Base-by-base conservation (phyloP, 352 stramenopile genomes). In the Pythium myriotylum region DNA sequence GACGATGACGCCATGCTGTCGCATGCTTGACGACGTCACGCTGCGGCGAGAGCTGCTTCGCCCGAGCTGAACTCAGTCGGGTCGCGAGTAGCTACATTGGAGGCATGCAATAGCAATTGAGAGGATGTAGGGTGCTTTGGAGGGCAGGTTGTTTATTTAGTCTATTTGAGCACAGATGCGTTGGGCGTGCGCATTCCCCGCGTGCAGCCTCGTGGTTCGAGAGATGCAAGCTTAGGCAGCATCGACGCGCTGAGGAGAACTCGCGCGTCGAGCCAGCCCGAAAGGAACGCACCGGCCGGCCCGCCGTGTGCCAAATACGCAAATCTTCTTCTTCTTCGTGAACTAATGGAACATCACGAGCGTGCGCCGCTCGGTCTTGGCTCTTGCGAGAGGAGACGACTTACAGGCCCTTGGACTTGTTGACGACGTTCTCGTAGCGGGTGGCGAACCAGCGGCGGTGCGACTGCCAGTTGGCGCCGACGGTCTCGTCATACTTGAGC, bases 341-440 rank as follows among this genome's bases (percentile, higher is more conserved):
- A 35, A 35, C 37, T 43, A 55, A 32, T 23, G 32, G 50, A 57
- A 57, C 32, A 43, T 6, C 13, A 19, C 43, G 43, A 14, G 19
- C 43, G n/a, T 50, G 12, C 37, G 37, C 13, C 37, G 37, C 37
- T 43, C 13, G 37, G 13, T 17, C 37, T 19, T 20, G 20, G 58
- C 57, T 39, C 23, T 37, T 1, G 50, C 1, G 22, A 7, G 45
- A 14, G 35, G 32, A 17, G 32, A 32, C 29, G 33, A 40, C 33
- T 63, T 68, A 72, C 29, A 91, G 63, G 20, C 78, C 76, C 76
- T 92, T 92, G 72, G 79, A 54, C 68, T 92, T 82, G 76, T 92
- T 92, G 58, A 92, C 69, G 59, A 66, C 72, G 73, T 92, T 92
- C 69, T 90, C 86, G 74, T 82, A 70, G 51, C 81, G 67, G 22